Base-by-base conservation (phyloP, 495 filamentous ascomycete genomes). In the Neurospora sp. region DNA sequence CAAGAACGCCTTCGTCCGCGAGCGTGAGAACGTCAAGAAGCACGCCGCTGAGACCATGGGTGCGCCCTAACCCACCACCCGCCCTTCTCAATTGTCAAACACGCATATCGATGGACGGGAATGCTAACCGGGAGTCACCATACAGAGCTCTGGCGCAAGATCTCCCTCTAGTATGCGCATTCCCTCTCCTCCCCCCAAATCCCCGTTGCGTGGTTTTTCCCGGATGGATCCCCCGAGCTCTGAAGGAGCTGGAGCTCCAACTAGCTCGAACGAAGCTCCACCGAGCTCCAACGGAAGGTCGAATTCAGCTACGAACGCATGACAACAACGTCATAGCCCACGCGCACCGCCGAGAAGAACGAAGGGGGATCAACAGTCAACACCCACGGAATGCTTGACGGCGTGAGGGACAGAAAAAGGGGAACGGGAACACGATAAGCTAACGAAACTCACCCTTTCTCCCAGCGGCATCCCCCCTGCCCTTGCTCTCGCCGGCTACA, bases 71-170 rank as follows among this genome's bases (percentile, higher is more conserved):
- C 8, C 9, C 44, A 59, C 41, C 38, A n/a, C 53, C 35, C 71
- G 12, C 39, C 35, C 70, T 9, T 35, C 7, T 37, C 35, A 41
- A 73, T 68, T 73, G 69, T 40, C 18, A 40, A 44, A 69, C 53
- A 1, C 27, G 53, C 2, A 35, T 37, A 35, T 65, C 53, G 38
- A 20, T 22, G n/a, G 69, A 53, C 44, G 2, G n/a, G 27, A 68
- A 45, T 42, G 70, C 76, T 78, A 44, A 78, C 72, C 6, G 18
- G 16, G 10, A n/a, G 31, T 6, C 3, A 18, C 14, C 48, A 40
- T 75, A 80, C 82, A 98, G 94, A 92, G 80, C 89, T 96, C 75
- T 98, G 94, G 94, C 89, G 90, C 83, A 97, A 95, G 86, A 90
- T 97, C 70, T 94, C 92, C 72, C 88, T 97, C 86, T 97, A 91